Evolutionary conservation across 2,329 filamentous ascomycete genomes (phyloP), one percentile per base, ranked within the genome.

Genomic region (Penicillium sp.): DNA sequence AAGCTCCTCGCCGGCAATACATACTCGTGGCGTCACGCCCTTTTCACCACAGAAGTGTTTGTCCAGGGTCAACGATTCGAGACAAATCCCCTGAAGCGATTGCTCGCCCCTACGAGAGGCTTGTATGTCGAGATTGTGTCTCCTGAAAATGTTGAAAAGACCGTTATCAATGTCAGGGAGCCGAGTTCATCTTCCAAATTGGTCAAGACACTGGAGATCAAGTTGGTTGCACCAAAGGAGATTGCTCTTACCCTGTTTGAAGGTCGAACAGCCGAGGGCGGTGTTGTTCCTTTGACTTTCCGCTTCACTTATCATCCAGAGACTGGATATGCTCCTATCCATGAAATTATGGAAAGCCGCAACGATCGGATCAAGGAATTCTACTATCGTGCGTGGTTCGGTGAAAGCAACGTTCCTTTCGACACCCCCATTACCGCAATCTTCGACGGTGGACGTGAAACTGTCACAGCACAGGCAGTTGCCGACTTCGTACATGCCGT

Each of bases 301-400:
- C 85, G 87, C 70, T 97, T 97, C 79, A 90, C 84, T 5, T 99
- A 99, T 77, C 90, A 92, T 70, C 94, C 94, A 1, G 93, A 97
- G 74, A 88, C 91, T 56, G 94, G 94, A 28, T 99, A 97, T 71
- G 93, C 95, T n/a, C 94, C 94, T 18, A 96, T 99, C 64, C 88
- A 88, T 60, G 94, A 99, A 74, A 89, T 97, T 61, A 99, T 99
- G 94, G 84, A 91, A 35, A 88, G 85, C 55, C 91, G 94, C 69
- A 99, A 99, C 71, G 93, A 99, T 71, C 89, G 91, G 62, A 97
- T 99, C 81, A 99, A 99, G 81, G 90, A 96, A 74, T 99, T 99
- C 74, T 99, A 99, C 82, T 99, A 96, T 86, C 87, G 87, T 65
- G 87, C 95, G 63, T 99, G 94, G 94, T 99, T 99, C 66, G 94